Conservation (phyloP, 1,139 yeast genomes). For the Wickerhamiella infanticola region DNA sequence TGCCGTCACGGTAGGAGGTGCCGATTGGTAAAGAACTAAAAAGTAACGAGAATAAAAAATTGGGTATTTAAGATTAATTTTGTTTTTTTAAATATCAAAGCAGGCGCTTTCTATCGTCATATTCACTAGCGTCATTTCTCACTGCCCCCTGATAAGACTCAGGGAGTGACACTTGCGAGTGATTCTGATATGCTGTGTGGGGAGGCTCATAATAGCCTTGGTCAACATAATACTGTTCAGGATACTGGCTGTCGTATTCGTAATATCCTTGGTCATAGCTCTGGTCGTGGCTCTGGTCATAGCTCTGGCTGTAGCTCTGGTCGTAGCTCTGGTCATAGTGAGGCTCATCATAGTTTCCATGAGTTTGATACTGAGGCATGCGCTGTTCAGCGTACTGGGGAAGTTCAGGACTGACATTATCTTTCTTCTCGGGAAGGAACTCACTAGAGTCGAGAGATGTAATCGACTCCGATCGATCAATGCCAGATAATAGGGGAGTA, state of each 20-base stretch:
- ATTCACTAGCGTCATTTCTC: neutral
- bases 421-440: neutral
- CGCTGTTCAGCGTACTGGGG: neutral
- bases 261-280: neutral
- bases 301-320: neutral
- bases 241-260: neutral
- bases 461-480: neutral
- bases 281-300: neutral
- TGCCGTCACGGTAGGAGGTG: neutral
- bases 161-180: neutral
- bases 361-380: neutral
- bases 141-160: neutral
- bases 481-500: conserved; percentile 4
- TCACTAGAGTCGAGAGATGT: neutral
- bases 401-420: neutral
- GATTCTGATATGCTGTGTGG: neutral
- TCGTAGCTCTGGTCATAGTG: neutral
- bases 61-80: neutral
- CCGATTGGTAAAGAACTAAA: neutral
- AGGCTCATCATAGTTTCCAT: neutral
- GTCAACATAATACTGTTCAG: neutral
- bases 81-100: neutral
- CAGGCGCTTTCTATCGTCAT: neutral
- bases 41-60: neutral
- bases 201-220: neutral